Base-by-base conservation (phyloP, 495 filamentous ascomycete species). In the Penicillium subrubescens region DNA sequence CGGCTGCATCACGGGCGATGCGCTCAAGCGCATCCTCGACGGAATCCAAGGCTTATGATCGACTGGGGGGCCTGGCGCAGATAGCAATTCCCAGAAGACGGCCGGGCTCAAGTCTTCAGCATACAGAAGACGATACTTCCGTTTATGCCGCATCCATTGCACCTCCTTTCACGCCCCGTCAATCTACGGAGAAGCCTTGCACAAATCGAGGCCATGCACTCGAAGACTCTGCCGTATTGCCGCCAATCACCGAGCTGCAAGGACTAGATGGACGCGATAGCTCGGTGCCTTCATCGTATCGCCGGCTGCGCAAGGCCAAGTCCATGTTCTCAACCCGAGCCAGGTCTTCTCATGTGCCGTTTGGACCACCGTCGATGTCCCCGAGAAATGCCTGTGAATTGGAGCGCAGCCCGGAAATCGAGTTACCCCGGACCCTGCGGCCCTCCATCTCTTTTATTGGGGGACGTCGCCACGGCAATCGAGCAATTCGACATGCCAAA, bases 211-310 rank as follows among this genome's bases (percentile, higher is more conserved):
- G 67, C 29, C 61, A 67, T n/a, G 67, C 61, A 46, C 51, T 27
- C 8, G 57, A 65, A 17, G 52, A 61, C 23, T 48, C 68, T 6
- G 75, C 62, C 48, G 74, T 60, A 56, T 72, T 80, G 53, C 77
- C 71, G 21, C 71, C 72, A 5, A 76, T 78, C 35, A 71, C 52
- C 29, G 81, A 83, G 55, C 72, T 75, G 37, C 63, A 66, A 8
- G 79, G 76, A 7, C 79, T 86, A 6, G 85, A 89, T 69, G 84
- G 88, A 51, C 82, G 85, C n/a, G 78, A 87, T 56, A 81, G 83
- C 6, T 89, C 88, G 11, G 80, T 81, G 17, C 88, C 90, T 21
- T 93, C 90, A 3, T 93, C 91, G 1, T 93, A 88, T 65, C 85
- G 88, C n/a, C 88, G 83, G 56, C 78, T 94, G 55, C 88, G 88